Evolutionary conservation across 2,329 filamentous ascomycete species (phyloP), one percentile per base, ranked within the genome.

Genomic region (Hypoxylon sp.): DNA sequence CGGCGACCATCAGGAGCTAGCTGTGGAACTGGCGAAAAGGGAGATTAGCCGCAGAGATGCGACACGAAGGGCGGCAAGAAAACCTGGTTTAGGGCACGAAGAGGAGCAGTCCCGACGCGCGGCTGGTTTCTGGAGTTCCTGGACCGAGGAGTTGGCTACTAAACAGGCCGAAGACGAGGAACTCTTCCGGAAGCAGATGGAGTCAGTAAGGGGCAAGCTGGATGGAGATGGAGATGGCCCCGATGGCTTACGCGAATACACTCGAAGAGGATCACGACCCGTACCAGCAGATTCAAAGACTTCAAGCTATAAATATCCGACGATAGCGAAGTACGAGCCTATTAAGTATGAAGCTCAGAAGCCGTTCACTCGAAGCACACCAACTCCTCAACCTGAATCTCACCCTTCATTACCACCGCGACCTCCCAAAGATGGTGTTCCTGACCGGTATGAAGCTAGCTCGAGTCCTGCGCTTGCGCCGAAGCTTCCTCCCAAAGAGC

Each of bases 1-100:
- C 0, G 84, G 84, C 1, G 87, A 93, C 59, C 83, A 96, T 65
- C 85, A 88, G 65, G 89, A 94, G 10, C 79, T 96, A 47, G 93
- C 93, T 0, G 88, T 96, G 6, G 86, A 90, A 67, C 77, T 96
- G 28, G 92, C 92, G 0, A 88, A 89, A 65, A 85, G 86, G 57
- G 92, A 96, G 76, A 85, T 93, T 59, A 82, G 80, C 58, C 84
- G 91, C 43, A 83, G 92, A 68, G 89, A 91, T 70, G 87, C 85
- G 13, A 83, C 82, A 43, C 82, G 87, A 63, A 84, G 80, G 67
- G 84, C 83, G 10, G 86, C 84, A 24, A 82, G 85, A 30, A 83
- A 87, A 68, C 83, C 86, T 24, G 87, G 85, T 0, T 80, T 87
- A 1, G 80, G 84, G 0, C 81, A 84, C 50, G 84, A 86, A 56